phyloP scores from a whole-genome alignment of 73 alveolate genomes.

The Tetrahymena malaccensis region DNA sequence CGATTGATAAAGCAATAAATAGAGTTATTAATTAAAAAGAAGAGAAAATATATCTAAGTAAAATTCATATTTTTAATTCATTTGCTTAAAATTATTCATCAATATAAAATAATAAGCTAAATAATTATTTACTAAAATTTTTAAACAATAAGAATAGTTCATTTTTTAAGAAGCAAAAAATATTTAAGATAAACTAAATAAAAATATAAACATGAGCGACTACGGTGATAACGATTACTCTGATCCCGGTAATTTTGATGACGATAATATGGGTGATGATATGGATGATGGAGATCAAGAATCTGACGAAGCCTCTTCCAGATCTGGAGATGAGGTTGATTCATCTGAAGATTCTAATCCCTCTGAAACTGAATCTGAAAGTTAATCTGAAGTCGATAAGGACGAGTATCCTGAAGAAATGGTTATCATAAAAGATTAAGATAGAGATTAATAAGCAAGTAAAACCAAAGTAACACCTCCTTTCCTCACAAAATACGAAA shows the following conservation, averaged over 20 bases:
- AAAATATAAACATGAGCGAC: constrained; percentile 15
- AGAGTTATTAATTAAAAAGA: not conserved
- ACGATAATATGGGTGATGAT: not conserved
- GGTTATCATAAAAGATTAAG: constrained; percentile 3
- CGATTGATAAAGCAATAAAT: no score
- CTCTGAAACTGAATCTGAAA: constrained; percentile 47
- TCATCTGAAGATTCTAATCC: not conserved
- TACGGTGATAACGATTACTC: constrained; percentile 26
- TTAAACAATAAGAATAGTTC: not conserved
- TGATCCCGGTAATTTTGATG: constrained; percentile 5
- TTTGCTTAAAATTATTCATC: not conserved
- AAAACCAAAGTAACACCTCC: constrained; percentile 77
- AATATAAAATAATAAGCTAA: not conserved
- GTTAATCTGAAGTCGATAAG: constrained; percentile 14
- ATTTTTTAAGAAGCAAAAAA: not conserved
- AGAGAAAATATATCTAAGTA: not conserved
- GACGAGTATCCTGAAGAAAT: constrained; percentile 24
- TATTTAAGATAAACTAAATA: not conserved
- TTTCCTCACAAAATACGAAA: constrained; percentile 94
- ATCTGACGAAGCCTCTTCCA: not conserved
- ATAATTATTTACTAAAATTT: not conserved
- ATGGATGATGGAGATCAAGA: not conserved
- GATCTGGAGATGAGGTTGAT: not conserved
- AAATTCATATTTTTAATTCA: not conserved
- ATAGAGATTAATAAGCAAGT: constrained; percentile 32